Base-by-base conservation (phyloP, 495 filamentous ascomycete species). In the Podospora appendiculata region DNA sequence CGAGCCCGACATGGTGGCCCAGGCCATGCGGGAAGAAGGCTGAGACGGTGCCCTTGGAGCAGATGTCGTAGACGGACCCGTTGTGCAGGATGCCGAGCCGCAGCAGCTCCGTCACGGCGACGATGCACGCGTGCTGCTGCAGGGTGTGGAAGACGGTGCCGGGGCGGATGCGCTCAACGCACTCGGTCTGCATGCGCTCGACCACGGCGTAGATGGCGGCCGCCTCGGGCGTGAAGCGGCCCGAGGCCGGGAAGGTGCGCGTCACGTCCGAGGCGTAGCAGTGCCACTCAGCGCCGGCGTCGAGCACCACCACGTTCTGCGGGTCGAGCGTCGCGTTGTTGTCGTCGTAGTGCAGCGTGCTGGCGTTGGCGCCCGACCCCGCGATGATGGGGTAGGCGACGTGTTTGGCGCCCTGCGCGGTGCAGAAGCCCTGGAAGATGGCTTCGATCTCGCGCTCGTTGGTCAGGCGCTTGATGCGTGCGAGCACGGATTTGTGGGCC, bases 201-300 rank as follows among this genome's bases (percentile, higher is more conserved):
- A 97, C 92, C 9, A 91, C 59, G 5, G 73, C 70, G 66, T 97
- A 89, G 46, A 95, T 84, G 36, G 79, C 75, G 47, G 75, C 75
- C 3, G 80, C 80, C 59, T 93, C 84, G 48, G 70, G 72, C 1
- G 81, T 78, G 77, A 85, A 91, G 0, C 70, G 63, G 1, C 79
- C 82, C 18, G 70, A 72, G 14, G 95, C 66, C 0, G 92, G 92
- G 58, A 95, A 83, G 2, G 91, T 95, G 6, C 92, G 79, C 0
- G 92, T 97, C 36, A 97, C 79, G 58, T 96, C 91, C 47, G 82
- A 83, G n/a, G 89, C 89, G 61, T 97, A 97, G 65, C 87, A 89
- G 11, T 83, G 68, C 78, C 80, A 94, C 64, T 96, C 92, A 35
- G 82, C 80, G 6, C 88, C 90, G 1, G 90, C 92, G 64, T 97